Conservation (phyloP, 306 rosid species). For the Pyrus betulifolia region DNA sequence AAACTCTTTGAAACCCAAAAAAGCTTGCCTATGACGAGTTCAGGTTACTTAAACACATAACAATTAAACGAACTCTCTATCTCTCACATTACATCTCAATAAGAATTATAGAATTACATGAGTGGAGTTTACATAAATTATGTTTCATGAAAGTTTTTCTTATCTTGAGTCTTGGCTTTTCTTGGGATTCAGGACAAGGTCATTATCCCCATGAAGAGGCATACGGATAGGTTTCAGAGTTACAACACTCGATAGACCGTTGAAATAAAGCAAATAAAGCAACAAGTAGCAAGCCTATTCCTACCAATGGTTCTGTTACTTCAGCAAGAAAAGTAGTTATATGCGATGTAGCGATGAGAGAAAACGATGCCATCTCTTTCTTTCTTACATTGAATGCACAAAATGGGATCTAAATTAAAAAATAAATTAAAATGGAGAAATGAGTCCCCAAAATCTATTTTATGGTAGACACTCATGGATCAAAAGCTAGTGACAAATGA, state of each 20-base stretch:
- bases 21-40: too few relatives aligned
- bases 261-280: too few relatives aligned
- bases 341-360: not conserved
- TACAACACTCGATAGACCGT: not conserved
- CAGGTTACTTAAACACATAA: too few relatives aligned
- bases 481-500: not conserved
- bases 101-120: too few relatives aligned
- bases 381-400: not conserved
- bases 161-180: not conserved
- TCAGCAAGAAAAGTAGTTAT: not conserved
- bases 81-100: too few relatives aligned
- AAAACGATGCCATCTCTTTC: conserved; percentile 1
- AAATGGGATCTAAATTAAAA: not conserved
- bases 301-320: not conserved
- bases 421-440: not conserved
- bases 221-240: not conserved
- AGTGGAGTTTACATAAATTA: too few relatives aligned
- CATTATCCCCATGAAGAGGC: not conserved
- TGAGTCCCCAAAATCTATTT: not conserved
- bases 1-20: too few relatives aligned
- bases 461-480: not conserved
- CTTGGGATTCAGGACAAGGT: not conserved
- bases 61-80: too few relatives aligned
- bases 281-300: not conserved
- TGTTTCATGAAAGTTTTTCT: too few relatives aligned